These are phyloP conservation scores for Barnettozyma sp. DNA, from an alignment of 805 yeast species.

Conservation along the genomic window DNA sequence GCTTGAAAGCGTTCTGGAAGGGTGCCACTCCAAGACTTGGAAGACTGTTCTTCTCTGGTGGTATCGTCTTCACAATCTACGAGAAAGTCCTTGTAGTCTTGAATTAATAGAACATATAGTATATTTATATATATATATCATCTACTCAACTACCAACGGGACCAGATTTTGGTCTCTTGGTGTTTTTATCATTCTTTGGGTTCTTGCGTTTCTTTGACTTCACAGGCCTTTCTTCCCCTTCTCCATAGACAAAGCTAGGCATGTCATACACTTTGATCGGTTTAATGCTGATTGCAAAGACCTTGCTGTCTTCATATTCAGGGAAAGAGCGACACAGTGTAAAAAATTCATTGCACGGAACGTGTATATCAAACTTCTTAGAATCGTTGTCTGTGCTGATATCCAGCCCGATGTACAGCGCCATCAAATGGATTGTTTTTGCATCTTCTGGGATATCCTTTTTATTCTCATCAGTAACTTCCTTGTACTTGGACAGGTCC, in stretches of 20 bases:
- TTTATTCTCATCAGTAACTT: slow-evolving; percentile 30
- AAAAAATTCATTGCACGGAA: slow-evolving; percentile 87
- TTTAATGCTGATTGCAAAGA: slow-evolving; percentile 52
- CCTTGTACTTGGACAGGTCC: slow-evolving; percentile 28
- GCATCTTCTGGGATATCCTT: slow-evolving; percentile 27
- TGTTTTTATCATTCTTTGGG: slow-evolving; percentile 30
- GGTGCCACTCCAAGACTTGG: slow-evolving; percentile 98
- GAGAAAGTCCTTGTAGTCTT: slow-evolving; percentile 67
- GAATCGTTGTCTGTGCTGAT: slow-evolving; percentile 35
- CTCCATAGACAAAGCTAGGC: slow-evolving; percentile 77
- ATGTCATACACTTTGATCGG: slow-evolving; percentile 73
- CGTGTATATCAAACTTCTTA: slow-evolving; percentile 71
- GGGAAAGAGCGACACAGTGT: slow-evolving; percentile 70
- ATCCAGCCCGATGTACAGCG: slow-evolving; percentile 74
- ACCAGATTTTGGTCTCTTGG: slow-evolving; percentile 31
- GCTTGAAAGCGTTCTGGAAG: slow-evolving; percentile 88
- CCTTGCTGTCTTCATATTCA: slow-evolving; percentile 53
- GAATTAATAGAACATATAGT: slow-evolving; percentile 10
- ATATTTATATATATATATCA: no score
- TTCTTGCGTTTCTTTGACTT: slow-evolving; percentile 52
- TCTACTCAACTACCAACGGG: slow-evolving; percentile 3
- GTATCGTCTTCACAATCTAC: slow-evolving; percentile 93
- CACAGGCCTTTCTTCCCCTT: slow-evolving; percentile 70
- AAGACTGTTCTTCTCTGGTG: slow-evolving; percentile 87
- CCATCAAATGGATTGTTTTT: slow-evolving; percentile 52